Conservation (phyloP, 164 flowering plant genomes). For the Vitis riparia region DNA sequence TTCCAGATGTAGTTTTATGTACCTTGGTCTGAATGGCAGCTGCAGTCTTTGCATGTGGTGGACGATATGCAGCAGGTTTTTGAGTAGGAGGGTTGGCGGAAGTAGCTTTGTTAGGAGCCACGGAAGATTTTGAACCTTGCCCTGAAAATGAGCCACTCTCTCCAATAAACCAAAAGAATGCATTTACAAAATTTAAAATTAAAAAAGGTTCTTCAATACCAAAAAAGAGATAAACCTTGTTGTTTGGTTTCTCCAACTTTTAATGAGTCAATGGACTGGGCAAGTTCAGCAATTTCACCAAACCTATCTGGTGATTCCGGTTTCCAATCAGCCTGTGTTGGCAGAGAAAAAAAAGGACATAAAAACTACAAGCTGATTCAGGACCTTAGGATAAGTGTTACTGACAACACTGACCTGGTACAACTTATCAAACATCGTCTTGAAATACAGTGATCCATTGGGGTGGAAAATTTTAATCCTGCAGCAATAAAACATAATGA, state of each 20-base stretch:
- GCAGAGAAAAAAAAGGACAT: background rate
- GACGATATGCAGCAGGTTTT: slow-evolving; percentile 94
- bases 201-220: background rate
- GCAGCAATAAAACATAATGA: slow-evolving; percentile 14
- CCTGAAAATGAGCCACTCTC: slow-evolving; percentile 31
- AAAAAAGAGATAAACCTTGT: slow-evolving; percentile 35
- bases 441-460: slow-evolving; percentile 78
- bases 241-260: slow-evolving; percentile 42
- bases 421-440: slow-evolving; percentile 86
- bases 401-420: slow-evolving; percentile 65
- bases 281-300: slow-evolving; percentile 50
- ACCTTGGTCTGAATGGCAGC: slow-evolving; percentile 85
- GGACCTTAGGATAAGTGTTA: background rate
- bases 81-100: slow-evolving; percentile 44
- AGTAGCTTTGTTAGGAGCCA: slow-evolving; percentile 37
- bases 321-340: slow-evolving; percentile 67
- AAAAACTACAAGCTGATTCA: background rate
- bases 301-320: slow-evolving; percentile 61
- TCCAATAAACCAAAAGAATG: background rate
- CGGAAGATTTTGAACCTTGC: slow-evolving; percentile 55
- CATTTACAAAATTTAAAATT: background rate
- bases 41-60: slow-evolving; percentile 87
- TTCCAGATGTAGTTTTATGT: slow-evolving; percentile 4
- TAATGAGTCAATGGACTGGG: slow-evolving; percentile 43
- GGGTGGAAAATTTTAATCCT: slow-evolving; percentile 90